Percentiles rank a stretch among this genome's conserved stretches.
Evolutionary conservation across 768 basidiomycete species (phyloP).

Genomic region (Boletus bicolor): DNA sequence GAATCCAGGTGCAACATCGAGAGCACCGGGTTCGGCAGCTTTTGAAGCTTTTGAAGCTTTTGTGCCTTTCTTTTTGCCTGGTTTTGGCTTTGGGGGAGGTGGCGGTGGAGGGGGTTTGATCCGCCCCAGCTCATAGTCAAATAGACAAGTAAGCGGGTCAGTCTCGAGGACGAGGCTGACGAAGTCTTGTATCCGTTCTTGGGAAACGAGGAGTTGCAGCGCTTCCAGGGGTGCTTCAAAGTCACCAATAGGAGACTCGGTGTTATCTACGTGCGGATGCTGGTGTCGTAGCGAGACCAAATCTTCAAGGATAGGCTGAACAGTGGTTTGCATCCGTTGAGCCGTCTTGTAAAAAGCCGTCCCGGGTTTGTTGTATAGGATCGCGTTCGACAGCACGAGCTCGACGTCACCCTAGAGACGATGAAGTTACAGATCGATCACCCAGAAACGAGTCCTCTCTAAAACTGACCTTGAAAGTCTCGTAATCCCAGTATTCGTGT

Average conservation of each 20-base stretch:
- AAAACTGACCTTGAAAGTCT: slow-evolving; percentile 61
- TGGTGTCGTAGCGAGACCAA: slow-evolving; percentile 17
- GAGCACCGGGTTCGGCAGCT: slow-evolving; percentile 17
- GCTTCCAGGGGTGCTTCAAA: slow-evolving; percentile 66
- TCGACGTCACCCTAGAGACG: slow-evolving; percentile 65
- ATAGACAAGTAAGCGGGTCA: slow-evolving; percentile 63
- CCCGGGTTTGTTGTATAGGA: slow-evolving; percentile 79
- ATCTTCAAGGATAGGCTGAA: slow-evolving; percentile 36
- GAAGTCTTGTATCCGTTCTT: slow-evolving; percentile 50
- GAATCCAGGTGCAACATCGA: slow-evolving; percentile 45
- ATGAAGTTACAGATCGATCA: slow-evolving; percentile 1
- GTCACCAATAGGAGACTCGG: slow-evolving; percentile 49
- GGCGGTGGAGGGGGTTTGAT: slow-evolving; percentile 61
- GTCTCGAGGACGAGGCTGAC: slow-evolving; percentile 52
- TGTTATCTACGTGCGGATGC: slow-evolving; percentile 10
- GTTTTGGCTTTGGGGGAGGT: slow-evolving; percentile 43
- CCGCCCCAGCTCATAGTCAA: slow-evolving; percentile 62
- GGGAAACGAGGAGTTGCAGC: slow-evolving; percentile 54
- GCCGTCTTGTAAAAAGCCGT: slow-evolving; percentile 71
- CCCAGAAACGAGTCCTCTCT: not conserved
- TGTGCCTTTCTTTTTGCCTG: slow-evolving; percentile 38
- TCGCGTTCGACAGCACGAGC: slow-evolving; percentile 83
- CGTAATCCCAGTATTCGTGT: slow-evolving; percentile 77
- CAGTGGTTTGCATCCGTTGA: slow-evolving; percentile 49
- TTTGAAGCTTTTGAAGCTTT: slow-evolving; percentile 22